Percentiles rank a stretch among this genome's conserved stretches.
These are phyloP conservation scores for Mycena kentingensis DNA, from an alignment of 768 basidiomycete genomes.

Conservation along the genomic window DNA sequence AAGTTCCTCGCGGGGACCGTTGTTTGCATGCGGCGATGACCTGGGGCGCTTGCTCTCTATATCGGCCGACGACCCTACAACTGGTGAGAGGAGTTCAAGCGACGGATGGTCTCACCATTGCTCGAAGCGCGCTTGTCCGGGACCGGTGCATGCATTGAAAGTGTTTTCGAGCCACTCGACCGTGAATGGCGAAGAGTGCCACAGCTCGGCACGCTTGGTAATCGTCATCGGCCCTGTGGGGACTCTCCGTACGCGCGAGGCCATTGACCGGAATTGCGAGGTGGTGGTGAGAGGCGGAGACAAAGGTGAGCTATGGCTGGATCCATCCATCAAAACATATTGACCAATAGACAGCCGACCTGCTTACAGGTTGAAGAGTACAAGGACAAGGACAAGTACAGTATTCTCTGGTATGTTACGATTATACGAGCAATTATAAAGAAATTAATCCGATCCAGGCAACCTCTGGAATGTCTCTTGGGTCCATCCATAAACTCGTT, in stretches of 20 bases:
- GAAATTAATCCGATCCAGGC: neutral
- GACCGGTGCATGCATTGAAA: conserved; percentile 2
- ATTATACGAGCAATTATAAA: neutral
- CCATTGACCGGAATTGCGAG: neutral
- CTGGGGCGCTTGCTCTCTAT: neutral
- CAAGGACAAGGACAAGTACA: neutral
- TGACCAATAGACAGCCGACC: no score
- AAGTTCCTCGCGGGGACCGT: conserved; percentile 1
- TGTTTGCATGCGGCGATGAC: conserved; percentile 1
- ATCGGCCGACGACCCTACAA: neutral
- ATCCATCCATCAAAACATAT: no score
- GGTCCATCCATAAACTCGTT: conserved; percentile 22
- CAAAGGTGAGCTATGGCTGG: no score
- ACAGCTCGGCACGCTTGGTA: conserved; percentile 8
- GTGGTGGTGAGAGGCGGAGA: neutral
- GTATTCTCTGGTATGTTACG: no score
- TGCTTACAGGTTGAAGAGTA: no score
- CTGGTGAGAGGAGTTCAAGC: neutral
- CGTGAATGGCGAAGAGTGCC: conserved; percentile 11
- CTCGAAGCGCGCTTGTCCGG: conserved; percentile 7
- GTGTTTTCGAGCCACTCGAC: conserved; percentile 17
- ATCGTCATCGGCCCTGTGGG: neutral
- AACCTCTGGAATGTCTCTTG: neutral
- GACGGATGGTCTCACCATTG: conserved; percentile 1
- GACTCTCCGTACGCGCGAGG: neutral